Evolutionary conservation across 768 basidiomycete genomes (phyloP), one percentile per base, ranked within the genome.

Genomic region (Rhizopogon roseolus): DNA sequence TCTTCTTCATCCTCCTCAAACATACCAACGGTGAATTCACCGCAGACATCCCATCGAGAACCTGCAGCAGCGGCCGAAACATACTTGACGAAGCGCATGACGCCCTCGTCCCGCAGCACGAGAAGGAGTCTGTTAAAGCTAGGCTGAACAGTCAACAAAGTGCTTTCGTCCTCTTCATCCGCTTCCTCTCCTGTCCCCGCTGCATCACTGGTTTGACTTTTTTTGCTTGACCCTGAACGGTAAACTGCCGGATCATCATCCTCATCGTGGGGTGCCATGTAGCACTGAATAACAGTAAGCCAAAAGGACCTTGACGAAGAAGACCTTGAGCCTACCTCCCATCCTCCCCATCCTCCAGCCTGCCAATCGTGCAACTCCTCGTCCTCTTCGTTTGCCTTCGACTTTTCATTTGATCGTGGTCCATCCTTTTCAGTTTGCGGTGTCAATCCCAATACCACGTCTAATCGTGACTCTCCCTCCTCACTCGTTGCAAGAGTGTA

Each of bases 191-290:
- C 72, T 0, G 73, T 72, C 39, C 37, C 62, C 14, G 48, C 43
- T 13, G 52, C 56, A 27, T 27, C 46, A 2, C 53, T 65, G 25
- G 45, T n/a, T n/a, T 64, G 56, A 8, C 59, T 28, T 43, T 65
- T 67, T 60, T 69, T 77, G 64, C 77, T 77, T 39, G 73, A 69
- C 16, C 77, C 76, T 19, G 84, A 79, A 28, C 93, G 87, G 67
- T 96, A 98, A 14, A 97, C 88, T 1, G 95, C 93, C 13, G 94
- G 94, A 67, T 98, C 95, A 58, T 96, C 94, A 63, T 93, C 92
- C 60, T 91, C 93, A 57, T 95, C 87, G 58, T 96, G 93, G 40
- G 92, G 90, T 1, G 93, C 90, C 82, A 97, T 89, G 69, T 98
- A 98, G 65, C 93, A 94, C 87, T 93, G 57, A 8, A 36, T 41